Conservation (phyloP, 108 stramenopile species). For the Nannochloropsis granulata region DNA sequence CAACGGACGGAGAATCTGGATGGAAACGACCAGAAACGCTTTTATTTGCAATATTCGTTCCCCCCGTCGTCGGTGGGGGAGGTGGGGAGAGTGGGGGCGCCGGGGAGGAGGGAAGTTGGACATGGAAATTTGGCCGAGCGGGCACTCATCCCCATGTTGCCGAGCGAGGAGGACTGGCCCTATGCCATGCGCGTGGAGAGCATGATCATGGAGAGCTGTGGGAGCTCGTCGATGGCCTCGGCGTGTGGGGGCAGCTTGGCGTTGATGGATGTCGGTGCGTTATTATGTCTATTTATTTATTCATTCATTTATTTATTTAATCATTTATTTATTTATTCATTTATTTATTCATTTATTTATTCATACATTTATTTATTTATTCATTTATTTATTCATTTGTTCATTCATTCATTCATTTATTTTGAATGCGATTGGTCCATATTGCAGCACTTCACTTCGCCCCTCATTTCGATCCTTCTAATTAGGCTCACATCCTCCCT, state of each 20-base stretch:
- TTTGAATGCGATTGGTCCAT: neutral
- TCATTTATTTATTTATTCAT: constrained; percentile 50
- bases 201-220: constrained; percentile 61
- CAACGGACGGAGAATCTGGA: constrained; percentile 75
- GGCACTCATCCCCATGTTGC: constrained; percentile 52
- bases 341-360: constrained; percentile 58
- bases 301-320: constrained; percentile 49
- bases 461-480: neutral
- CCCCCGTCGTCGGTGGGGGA: constrained; percentile 85
- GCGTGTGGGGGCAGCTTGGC: constrained; percentile 72
- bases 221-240: constrained; percentile 63
- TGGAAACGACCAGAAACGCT: constrained; percentile 58
- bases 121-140: constrained; percentile 65
- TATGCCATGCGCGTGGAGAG: constrained; percentile 52
- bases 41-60: constrained; percentile 86
- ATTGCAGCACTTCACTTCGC: no score
- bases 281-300: constrained; percentile 36
- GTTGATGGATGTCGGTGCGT: constrained; percentile 59
- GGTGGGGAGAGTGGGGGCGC: constrained; percentile 67
- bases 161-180: constrained; percentile 49
- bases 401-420: constrained; percentile 35
- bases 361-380: constrained; percentile 62
- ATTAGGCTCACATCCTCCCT: constrained; percentile 55
- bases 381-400: constrained; percentile 57
- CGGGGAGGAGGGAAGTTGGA: constrained; percentile 62